Evolutionary conservation across 805 yeast genomes (phyloP).

Genomic region (Candida stauntonica): DNA sequence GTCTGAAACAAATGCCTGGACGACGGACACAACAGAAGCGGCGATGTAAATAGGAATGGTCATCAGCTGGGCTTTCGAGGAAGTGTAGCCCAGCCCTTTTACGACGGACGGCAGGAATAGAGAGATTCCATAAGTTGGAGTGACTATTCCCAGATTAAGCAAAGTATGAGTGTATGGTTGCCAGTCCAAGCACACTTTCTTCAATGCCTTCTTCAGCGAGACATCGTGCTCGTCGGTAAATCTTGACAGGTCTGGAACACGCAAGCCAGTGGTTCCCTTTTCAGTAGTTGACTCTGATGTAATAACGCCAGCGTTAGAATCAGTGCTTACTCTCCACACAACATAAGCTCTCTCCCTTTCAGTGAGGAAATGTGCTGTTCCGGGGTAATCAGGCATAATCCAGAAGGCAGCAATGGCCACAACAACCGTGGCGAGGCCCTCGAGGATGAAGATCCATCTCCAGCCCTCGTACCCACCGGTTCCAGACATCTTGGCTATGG

Average conservation of each 20-base stretch:
- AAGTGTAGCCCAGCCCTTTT: constrained; percentile 35
- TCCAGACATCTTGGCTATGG: constrained; percentile 13
- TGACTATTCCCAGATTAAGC: constrained; percentile 29
- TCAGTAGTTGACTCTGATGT: neutral
- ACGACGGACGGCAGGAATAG: constrained; percentile 41
- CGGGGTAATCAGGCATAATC: constrained; percentile 19
- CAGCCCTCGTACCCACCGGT: constrained; percentile 15
- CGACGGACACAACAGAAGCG: constrained; percentile 29
- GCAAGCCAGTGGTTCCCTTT: neutral
- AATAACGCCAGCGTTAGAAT: neutral
- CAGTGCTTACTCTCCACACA: constrained; percentile 7
- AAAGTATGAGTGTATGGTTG: constrained; percentile 29
- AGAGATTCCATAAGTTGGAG: constrained; percentile 35
- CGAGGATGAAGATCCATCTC: constrained; percentile 21
- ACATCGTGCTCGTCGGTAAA: constrained; percentile 17
- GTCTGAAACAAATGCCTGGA: constrained; percentile 28
- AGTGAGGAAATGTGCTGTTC: constrained; percentile 14
- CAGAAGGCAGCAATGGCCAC: constrained; percentile 6
- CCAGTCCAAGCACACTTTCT: constrained; percentile 28
- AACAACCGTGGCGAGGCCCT: constrained; percentile 15
- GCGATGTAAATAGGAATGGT: constrained; percentile 38
- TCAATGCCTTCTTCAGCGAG: constrained; percentile 12
- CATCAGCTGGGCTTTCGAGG: constrained; percentile 37
- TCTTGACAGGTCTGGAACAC: constrained; percentile 8
- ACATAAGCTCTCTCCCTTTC: constrained; percentile 13